Evolutionary conservation across 2,329 filamentous ascomycete species (phyloP).

Genomic region (Phaeosphaeria sp.): DNA sequence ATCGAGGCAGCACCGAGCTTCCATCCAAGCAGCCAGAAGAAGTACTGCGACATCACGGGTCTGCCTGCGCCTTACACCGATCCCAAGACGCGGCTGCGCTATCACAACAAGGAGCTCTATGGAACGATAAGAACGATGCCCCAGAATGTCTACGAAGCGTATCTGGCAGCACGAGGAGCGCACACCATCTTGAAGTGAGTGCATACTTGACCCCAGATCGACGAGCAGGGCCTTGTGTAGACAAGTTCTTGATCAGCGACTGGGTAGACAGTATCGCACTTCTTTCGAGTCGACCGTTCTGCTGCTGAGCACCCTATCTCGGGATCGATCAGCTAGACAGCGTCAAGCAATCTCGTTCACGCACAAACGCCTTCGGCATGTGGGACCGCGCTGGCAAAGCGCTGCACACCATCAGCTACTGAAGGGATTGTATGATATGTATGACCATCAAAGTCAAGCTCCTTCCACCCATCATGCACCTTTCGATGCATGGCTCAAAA

Average conservation of each 20-base stretch:
- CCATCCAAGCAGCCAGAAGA: constrained; percentile 76
- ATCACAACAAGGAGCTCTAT: constrained; percentile 94
- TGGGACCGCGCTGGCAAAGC: neutral
- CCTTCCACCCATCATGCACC: constrained; percentile 83
- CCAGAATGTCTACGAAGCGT: constrained; percentile 84
- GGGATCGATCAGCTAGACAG: neutral
- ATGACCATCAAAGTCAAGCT: constrained; percentile 94
- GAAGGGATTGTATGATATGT: constrained; percentile 59
- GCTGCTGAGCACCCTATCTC: neutral
- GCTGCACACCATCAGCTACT: neutral
- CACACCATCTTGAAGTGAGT: constrained; percentile 89
- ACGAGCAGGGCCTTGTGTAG: neutral
- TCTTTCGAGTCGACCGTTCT: neutral
- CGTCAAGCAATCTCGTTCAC: neutral
- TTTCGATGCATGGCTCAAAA: constrained; percentile 83
- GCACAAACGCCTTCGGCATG: neutral
- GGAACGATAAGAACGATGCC: constrained; percentile 79
- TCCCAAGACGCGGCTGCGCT: constrained; percentile 91
- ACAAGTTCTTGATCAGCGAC: neutral
- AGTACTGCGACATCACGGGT: constrained; percentile 96
- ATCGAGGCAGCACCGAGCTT: constrained; percentile 93
- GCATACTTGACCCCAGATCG: neutral
- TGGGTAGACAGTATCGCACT: neutral
- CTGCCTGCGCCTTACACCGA: constrained; percentile 91
- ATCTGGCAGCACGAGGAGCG: constrained; percentile 86